A percentile compares a stretch with the other conserved stretches of the same genome.
phyloP scores from a whole-genome alignment of 352 stramenopile genomes.

The Blastocystis sp. region DNA sequence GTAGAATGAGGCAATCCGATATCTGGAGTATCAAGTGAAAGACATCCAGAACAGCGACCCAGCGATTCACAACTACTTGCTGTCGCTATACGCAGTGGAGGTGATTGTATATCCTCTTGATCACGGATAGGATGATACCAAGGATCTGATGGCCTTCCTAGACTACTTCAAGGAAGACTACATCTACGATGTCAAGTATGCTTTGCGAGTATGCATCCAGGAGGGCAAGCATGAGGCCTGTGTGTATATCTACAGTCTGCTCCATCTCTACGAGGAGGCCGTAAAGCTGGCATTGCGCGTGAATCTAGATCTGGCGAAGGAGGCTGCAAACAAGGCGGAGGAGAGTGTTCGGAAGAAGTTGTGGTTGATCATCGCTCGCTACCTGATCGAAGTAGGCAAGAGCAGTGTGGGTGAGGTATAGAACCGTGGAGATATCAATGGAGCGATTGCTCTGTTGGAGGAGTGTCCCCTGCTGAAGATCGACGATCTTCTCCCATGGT shows the following conservation, averaged over 20 bases:
- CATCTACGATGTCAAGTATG: conserved; percentile 82
- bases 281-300: conserved; percentile 73
- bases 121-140: conserved; percentile 71
- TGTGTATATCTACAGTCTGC: conserved; percentile 86
- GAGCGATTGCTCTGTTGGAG: conserved; percentile 61
- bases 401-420: conserved; percentile 77
- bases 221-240: conserved; percentile 82
- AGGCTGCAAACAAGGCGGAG: conserved; percentile 80
- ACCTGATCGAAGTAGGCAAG: conserved; percentile 76
- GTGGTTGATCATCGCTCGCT: conserved; percentile 83
- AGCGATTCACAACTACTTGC: conserved; percentile 84
- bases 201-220: conserved; percentile 80
- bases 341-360: conserved; percentile 81
- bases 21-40: conserved; percentile 84
- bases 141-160: conserved; percentile 80
- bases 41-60: conserved; percentile 75
- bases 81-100: conserved; percentile 74
- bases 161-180: conserved; percentile 77
- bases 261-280: conserved; percentile 82
- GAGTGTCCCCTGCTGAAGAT: conserved; percentile 76
- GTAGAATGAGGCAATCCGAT: conserved; percentile 80
- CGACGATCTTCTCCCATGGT: conserved; percentile 85
- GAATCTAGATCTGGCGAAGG: conserved; percentile 82
- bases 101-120: not conserved
- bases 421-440: conserved; percentile 69